Evolutionary conservation across 2,329 filamentous ascomycete genomes (phyloP), one percentile per base, ranked within the genome.

Genomic region (Alternaria viburni): DNA sequence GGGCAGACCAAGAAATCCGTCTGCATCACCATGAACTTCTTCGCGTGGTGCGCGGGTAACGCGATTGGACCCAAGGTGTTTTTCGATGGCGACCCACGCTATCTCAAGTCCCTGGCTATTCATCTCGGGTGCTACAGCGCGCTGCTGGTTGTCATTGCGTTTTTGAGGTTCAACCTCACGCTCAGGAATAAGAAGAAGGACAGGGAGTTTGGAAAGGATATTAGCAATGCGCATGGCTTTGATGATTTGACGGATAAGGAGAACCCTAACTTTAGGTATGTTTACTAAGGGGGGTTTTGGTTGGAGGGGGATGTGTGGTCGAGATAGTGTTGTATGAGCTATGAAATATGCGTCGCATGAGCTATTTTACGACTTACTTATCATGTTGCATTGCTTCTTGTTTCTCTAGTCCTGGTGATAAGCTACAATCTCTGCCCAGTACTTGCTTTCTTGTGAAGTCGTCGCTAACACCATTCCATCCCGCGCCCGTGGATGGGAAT

Each of bases 1-100:
- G 91, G 91, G 0, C 89, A 91, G 69, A 93, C 90, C 2, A 93
- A 93, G 81, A 92, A 92, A 77, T 85, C 86, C 0, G 85, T 89
- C 10, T 88, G 87, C 7, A 86, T 92, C 4, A 89, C 90, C 6
- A 85, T 88, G 68, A 92, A 91, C 77, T 92, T 93, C 73, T 84
- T 92, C 66, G 85, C 88, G 45, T 92, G 90, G 90, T 86, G 87
- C 19, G 84, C 86, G 0, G 90, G 90, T 1, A 92, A 92, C 69
- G 86, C 89, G 2, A 88, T 90, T 50, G 89, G 87, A 81, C 80
- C 74, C 75, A 77, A 79, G 30, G 72, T 80, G 43, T 79, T 79
- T 59, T 63, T 71, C 46, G 79, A 81, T 17, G 81, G 82, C 72
- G 87, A 92, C 71, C 90, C 90, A 0, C 83, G 87, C 9, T 93